Evolutionary conservation across 23 red algal genomes (phyloP).

Genomic region (Gracilariopsis chorda): DNA sequence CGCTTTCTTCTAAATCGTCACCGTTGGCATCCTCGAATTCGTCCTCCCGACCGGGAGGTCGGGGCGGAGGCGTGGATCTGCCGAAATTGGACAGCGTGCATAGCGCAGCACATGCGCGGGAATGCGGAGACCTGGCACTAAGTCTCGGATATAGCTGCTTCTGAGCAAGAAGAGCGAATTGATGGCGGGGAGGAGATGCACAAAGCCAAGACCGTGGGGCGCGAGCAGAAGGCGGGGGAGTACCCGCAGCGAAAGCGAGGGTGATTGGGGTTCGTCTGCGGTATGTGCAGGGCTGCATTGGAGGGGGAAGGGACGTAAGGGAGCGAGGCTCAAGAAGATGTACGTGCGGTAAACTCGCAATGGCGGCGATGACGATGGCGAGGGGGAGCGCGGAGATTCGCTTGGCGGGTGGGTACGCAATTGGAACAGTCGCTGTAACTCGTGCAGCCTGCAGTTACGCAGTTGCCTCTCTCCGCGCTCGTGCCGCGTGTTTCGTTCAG

Average conservation of each 20-base stretch:
- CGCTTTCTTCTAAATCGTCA: constrained; percentile 26
- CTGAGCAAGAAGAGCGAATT: not conserved
- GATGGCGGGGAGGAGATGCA: not conserved
- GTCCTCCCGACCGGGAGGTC: constrained; percentile 47
- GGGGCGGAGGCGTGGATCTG: constrained; percentile 2
- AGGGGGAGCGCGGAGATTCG: too few species aligned
- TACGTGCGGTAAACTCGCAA: too few species aligned
- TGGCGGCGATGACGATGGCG: too few species aligned
- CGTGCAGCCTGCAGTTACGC: too few species aligned
- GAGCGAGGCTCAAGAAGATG: not conserved
- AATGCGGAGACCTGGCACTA: not conserved
- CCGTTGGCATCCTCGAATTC: constrained; percentile 64
- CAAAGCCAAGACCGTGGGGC: not conserved
- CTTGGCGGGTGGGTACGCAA: too few species aligned
- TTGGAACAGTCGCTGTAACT: too few species aligned
- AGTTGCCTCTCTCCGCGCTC: too few species aligned
- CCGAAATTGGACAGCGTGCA: not conserved
- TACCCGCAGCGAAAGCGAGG: not conserved
- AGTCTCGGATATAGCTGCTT: not conserved
- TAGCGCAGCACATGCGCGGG: not conserved
- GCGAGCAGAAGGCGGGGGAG: not conserved
- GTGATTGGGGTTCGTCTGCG: not conserved
- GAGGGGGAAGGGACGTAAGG: not conserved
- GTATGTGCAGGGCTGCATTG: not conserved
- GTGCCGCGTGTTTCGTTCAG: too few species aligned